Evolutionary conservation across 352 stramenopile species (phyloP), one percentile per base, ranked within the genome.

Genomic region (Phytophthora fragariae): DNA sequence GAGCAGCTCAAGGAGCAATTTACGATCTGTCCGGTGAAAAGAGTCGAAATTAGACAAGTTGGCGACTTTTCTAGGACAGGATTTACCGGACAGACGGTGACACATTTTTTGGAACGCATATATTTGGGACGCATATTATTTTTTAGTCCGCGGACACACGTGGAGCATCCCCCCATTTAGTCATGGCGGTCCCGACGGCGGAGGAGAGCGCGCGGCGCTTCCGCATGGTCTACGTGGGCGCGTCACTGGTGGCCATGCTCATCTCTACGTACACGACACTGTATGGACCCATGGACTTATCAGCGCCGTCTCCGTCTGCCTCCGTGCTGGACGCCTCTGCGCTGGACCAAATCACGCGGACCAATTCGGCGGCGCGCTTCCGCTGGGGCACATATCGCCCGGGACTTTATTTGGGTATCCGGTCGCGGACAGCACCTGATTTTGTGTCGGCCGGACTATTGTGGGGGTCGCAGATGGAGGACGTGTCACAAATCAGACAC

Each of bases 341-440:
- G 35, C 73, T 92, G 31, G 55, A 66, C 14, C 49, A 72, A 47
- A 90, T 81, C 59, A 72, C 65, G 12, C 76, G 64, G 14, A 53
- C 58, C n/a, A 83, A 85, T 46, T 86, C 83, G 1, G 64, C 57
- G 1, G 21, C 55, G 12, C 63, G 46, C 8, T 80, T 92, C 65
- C 79, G 85, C 35, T 96, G 89, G 89, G 89, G 89, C 0, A 94
- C 88, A 3, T 95, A 86, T 65, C 88, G 86, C 46, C 86, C 89
- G 2, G 88, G 88, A 2, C 67, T 92, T n/a, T 96, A 96, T 79
- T 87, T 90, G 56, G 88, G 89, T 57, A 60, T 96, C 35, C 84
- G 88, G 24, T 96, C 89, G 21, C 86, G 88, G 15, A 86, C 89
- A 8, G 79, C 70, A 19, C 88, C 89, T 17, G 77, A 78, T 55